These are phyloP conservation scores for Xenosphaeropsis pyriputrescens DNA, from an alignment of 2,329 filamentous ascomycete genomes.

Conservation along the genomic window DNA sequence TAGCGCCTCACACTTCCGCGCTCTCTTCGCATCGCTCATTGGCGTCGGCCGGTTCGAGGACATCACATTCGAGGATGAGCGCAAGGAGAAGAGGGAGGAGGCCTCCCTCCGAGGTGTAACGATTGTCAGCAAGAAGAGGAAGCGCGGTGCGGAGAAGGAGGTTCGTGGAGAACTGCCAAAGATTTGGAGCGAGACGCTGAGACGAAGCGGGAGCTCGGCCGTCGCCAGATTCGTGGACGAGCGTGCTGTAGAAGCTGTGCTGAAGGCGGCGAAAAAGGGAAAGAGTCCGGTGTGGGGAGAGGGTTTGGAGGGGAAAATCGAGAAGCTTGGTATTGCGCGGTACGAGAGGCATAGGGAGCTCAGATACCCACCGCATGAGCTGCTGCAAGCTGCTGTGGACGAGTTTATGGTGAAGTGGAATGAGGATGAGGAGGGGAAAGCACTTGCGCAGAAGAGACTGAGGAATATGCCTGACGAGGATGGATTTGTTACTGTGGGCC, in stretches of 20 bases:
- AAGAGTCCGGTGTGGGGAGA: constrained; percentile 57
- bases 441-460: constrained; percentile 44
- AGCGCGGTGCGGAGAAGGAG: constrained; percentile 30
- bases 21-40: constrained; percentile 60
- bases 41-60: constrained; percentile 66
- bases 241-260: constrained; percentile 57
- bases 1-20: constrained; percentile 61
- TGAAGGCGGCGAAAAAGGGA: constrained; percentile 57
- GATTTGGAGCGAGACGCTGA: constrained; percentile 58
- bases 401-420: constrained; percentile 77
- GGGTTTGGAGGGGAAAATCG: constrained; percentile 38
- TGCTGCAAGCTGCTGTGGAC: constrained; percentile 63
- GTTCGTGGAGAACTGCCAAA: constrained; percentile 49
- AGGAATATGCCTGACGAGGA: constrained; percentile 82
- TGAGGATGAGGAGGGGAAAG: constrained; percentile 50
- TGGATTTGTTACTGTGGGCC: constrained; percentile 83
- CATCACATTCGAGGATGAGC: constrained; percentile 57
- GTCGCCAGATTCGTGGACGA: constrained; percentile 75
- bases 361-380: constrained; percentile 50
- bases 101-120: constrained; percentile 24
- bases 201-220: constrained; percentile 62
- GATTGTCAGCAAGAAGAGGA: constrained; percentile 35
- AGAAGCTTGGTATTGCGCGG: constrained; percentile 38
- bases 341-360: constrained; percentile 53
- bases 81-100: constrained; percentile 21